These are phyloP conservation scores for Sporisorium exsertum DNA, from an alignment of 1,284 basidiomycete genomes.

Conservation along the genomic window DNA sequence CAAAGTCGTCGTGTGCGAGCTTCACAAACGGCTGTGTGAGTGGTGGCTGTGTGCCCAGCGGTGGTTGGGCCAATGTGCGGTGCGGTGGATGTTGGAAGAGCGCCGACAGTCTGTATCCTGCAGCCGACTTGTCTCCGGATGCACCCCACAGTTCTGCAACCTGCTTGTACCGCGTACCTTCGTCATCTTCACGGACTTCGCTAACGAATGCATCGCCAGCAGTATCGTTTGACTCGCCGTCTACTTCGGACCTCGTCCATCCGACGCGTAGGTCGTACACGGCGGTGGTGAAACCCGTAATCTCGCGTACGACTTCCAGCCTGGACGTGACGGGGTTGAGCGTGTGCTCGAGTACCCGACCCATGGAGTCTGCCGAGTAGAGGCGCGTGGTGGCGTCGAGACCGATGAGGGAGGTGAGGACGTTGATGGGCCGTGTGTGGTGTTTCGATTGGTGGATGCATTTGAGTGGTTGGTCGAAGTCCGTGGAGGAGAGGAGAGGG, in stretches of 20 bases:
- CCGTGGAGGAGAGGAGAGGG: not conserved
- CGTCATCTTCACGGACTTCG: conserved; percentile 14
- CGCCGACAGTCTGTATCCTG: conserved; percentile 18
- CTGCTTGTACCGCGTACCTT: conserved; percentile 10
- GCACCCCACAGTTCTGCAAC: conserved; percentile 34
- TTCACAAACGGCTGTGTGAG: not conserved
- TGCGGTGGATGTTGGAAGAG: conserved; percentile 7
- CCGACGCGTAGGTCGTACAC: conserved; percentile 33
- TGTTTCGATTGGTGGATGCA: conserved; percentile 20
- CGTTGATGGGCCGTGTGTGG: conserved; percentile 49
- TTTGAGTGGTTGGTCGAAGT: not conserved
- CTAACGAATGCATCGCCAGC: conserved; percentile 18
- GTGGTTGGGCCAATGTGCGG: not conserved
- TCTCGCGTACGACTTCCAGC: conserved; percentile 26
- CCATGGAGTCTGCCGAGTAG: conserved; percentile 54
- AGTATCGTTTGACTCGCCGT: conserved; percentile 15
- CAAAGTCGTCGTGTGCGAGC: conserved; percentile 22
- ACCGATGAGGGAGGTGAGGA: conserved; percentile 8
- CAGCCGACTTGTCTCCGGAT: conserved; percentile 21
- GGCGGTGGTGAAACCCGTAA: conserved; percentile 32
- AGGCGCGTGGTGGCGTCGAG: conserved; percentile 14
- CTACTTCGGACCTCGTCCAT: not conserved
- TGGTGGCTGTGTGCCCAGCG: conserved; percentile 2
- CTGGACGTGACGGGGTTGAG: conserved; percentile 8
- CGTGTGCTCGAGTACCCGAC: conserved; percentile 36